Evolutionary conservation across 805 yeast genomes (phyloP).

Genomic region (Starmerella sp.): DNA sequence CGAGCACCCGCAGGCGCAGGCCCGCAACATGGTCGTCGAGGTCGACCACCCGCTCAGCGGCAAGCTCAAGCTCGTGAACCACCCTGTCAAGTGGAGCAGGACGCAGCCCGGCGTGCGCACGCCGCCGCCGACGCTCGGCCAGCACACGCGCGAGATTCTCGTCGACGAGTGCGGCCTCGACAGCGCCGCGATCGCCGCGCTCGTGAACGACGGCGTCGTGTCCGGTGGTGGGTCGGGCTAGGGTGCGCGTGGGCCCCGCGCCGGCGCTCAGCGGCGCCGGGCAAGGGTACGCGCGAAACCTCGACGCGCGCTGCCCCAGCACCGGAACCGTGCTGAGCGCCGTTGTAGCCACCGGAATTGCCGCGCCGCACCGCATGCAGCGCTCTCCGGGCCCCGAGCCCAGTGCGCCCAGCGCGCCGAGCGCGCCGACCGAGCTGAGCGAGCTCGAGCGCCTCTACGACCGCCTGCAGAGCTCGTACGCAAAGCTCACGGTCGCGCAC

Average conservation of each 20-base stretch:
- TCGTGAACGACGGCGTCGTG: slow-evolving; percentile 25
- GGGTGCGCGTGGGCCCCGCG: background rate
- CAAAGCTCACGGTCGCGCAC: background rate
- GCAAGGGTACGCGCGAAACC: no score
- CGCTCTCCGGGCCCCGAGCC: background rate
- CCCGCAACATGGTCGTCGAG: slow-evolving; percentile 31
- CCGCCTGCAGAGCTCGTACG: background rate
- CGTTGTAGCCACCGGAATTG: no score
- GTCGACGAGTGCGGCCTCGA: slow-evolving; percentile 20
- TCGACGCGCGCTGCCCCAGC: no score
- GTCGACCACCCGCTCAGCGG: slow-evolving; percentile 32
- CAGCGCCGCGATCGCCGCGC: slow-evolving; percentile 21
- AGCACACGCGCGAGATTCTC: slow-evolving; percentile 31
- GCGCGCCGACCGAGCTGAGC: background rate
- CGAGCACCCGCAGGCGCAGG: slow-evolving; percentile 30
- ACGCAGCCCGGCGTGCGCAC: slow-evolving; percentile 28
- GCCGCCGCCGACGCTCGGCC: slow-evolving; percentile 34
- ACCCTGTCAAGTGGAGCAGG: slow-evolving; percentile 33
- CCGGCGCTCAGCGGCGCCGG: no score
- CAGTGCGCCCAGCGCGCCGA: no score
- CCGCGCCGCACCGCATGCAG: background rate
- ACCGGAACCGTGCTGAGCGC: no score
- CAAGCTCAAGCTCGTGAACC: slow-evolving; percentile 29
- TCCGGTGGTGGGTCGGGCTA: background rate
- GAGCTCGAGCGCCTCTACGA: background rate